These are phyloP conservation scores for Geotrichum carabidarum DNA, from an alignment of 1,139 yeast species.

Conservation along the genomic window DNA sequence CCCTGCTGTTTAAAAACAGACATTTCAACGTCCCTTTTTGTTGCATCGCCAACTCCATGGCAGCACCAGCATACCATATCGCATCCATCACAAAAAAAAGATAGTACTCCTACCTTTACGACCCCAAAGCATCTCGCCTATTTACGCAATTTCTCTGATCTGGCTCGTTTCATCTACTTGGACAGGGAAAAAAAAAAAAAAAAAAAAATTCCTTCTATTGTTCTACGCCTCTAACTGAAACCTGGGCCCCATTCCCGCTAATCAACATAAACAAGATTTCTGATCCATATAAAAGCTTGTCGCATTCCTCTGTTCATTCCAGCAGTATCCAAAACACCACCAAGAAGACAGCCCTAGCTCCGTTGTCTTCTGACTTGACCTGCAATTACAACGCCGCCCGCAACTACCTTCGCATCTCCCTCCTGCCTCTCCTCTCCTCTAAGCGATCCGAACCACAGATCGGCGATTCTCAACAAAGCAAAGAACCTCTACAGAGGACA, in stretches of 20 bases:
- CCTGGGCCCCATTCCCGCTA: background rate
- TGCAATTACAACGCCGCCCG: constrained; percentile 4
- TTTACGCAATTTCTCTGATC: background rate
- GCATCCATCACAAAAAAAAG: background rate
- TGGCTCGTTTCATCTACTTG: background rate
- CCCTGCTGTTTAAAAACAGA: no score
- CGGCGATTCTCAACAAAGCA: constrained; percentile 4
- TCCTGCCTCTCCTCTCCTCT: background rate
- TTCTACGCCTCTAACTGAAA: background rate
- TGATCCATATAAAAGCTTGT: background rate
- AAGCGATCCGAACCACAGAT: constrained; percentile 2
- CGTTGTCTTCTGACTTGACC: constrained; percentile 2
- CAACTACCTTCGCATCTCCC: background rate
- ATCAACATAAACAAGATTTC: background rate
- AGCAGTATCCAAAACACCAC: background rate
- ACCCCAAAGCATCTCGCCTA: background rate
- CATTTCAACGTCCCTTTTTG: no score
- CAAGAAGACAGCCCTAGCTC: constrained; percentile 3
- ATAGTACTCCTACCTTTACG: background rate
- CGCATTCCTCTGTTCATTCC: background rate
- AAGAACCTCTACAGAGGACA: background rate
- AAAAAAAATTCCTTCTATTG: background rate
- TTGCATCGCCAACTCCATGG: background rate
- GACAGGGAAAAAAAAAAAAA: no score
- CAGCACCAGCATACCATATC: background rate